A percentile compares a stretch with the other conserved stretches of the same genome.
Evolutionary conservation across 805 yeast species (phyloP).

Genomic region (Tetrapisispora fleetii): DNA sequence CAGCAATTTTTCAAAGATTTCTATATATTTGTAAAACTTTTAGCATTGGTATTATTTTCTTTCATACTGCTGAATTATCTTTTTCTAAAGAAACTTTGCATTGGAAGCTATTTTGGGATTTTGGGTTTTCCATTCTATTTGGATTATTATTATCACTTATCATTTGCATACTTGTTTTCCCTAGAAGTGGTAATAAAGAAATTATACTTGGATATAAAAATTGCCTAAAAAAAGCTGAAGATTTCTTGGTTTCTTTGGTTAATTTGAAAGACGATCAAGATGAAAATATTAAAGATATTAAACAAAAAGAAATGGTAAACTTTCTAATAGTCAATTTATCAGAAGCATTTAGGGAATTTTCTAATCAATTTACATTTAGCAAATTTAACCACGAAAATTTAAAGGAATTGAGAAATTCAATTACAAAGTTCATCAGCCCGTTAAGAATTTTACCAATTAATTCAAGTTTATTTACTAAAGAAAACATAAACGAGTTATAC

Average conservation of each 20-base stretch:
- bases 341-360: slow-evolving; percentile 35
- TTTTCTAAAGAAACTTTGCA: slow-evolving; percentile 11
- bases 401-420: slow-evolving; percentile 32
- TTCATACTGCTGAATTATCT: slow-evolving; percentile 23
- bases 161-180: slow-evolving; percentile 30
- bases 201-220: slow-evolving; percentile 21
- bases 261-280: slow-evolving; percentile 11
- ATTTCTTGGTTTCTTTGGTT: slow-evolving; percentile 18
- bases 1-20: slow-evolving; percentile 33
- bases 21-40: slow-evolving; percentile 31
- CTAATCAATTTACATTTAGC: slow-evolving; percentile 33
- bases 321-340: slow-evolving; percentile 29
- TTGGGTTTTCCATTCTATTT: slow-evolving; percentile 37
- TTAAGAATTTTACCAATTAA: slow-evolving; percentile 32
- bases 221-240: slow-evolving; percentile 18
- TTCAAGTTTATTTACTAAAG: slow-evolving; percentile 14
- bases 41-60: slow-evolving; percentile 31
- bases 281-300: slow-evolving; percentile 9
- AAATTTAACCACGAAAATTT: slow-evolving; percentile 27
- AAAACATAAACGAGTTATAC: slow-evolving; percentile 13
- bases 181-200: slow-evolving; percentile 34
- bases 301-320: slow-evolving; percentile 27
- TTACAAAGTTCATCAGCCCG: slow-evolving; percentile 34
- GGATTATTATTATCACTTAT: slow-evolving; percentile 33
- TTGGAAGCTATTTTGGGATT: slow-evolving; percentile 34